Percentiles rank a stretch among this genome's conserved stretches.
Conservation (phyloP, 2,329 filamentous ascomycete species). For the Penicillium rolfsii region DNA sequence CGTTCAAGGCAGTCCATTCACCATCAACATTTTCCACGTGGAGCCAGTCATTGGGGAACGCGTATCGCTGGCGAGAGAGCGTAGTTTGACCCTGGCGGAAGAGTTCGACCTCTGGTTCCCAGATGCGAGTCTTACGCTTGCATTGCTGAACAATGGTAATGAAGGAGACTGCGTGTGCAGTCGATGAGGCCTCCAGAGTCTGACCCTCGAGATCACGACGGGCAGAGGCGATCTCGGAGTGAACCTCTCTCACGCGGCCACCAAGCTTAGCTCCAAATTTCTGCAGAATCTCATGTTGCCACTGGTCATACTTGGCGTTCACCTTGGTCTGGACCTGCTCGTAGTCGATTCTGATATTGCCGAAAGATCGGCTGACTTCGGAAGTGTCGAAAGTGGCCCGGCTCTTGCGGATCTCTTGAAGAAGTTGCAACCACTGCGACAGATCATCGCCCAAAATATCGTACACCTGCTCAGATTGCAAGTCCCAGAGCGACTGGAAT, state of each 20-base stretch:
- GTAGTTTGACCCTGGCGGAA: slow-evolving; percentile 96
- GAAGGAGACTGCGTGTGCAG: slow-evolving; percentile 94
- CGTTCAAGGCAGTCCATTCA: slow-evolving; percentile 91
- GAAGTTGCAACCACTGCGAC: slow-evolving; percentile 86
- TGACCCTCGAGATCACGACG: slow-evolving; percentile 88
- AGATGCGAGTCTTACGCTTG: slow-evolving; percentile 88
- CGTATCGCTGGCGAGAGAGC: slow-evolving; percentile 86
- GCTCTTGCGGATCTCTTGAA: slow-evolving; percentile 97
- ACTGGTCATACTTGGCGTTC: slow-evolving; percentile 98
- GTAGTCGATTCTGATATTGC: slow-evolving; percentile 93
- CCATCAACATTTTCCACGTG: slow-evolving; percentile 95
- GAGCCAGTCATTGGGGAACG: slow-evolving; percentile 92
- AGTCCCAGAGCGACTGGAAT: slow-evolving; percentile 97
- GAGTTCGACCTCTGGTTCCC: slow-evolving; percentile 93
- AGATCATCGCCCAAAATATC: slow-evolving; percentile 89
- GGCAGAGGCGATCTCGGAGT: slow-evolving; percentile 87
- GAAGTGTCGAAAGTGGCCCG: slow-evolving; percentile 96
- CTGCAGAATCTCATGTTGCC: slow-evolving; percentile 94
- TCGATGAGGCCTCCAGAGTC: slow-evolving; percentile 90
- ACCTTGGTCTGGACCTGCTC: slow-evolving; percentile 98
- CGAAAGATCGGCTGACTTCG: slow-evolving; percentile 88
- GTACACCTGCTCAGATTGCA: slow-evolving; percentile 94
- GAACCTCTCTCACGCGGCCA: slow-evolving; percentile 87
- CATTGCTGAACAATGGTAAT: slow-evolving; percentile 97
- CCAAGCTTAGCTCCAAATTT: slow-evolving; percentile 92